phyloP scores from a whole-genome alignment of 768 basidiomycete species.

The Termitomyces titanicus region DNA sequence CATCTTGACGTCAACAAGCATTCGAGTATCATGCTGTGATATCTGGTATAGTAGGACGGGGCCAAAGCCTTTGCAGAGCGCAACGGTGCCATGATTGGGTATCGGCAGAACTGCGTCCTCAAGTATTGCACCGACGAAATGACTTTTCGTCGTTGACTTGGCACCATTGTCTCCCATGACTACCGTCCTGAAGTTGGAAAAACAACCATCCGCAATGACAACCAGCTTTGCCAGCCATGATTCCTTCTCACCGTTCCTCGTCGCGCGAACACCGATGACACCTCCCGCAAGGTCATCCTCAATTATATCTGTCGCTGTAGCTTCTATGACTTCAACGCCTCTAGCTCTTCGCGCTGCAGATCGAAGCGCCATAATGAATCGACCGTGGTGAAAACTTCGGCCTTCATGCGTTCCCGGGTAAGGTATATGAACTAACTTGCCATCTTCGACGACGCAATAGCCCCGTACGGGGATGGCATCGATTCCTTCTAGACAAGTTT shows the following conservation, averaged over 20 bases:
- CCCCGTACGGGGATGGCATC: slow-evolving; percentile 81
- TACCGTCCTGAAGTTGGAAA: slow-evolving; percentile 80
- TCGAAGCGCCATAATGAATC: slow-evolving; percentile 79
- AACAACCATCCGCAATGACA: slow-evolving; percentile 91
- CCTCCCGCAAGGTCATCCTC: slow-evolving; percentile 45
- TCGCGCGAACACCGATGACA: slow-evolving; percentile 67
- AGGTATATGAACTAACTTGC: slow-evolving; percentile 78
- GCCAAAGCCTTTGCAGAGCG: slow-evolving; percentile 73
- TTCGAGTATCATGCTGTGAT: slow-evolving; percentile 81
- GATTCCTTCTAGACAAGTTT: slow-evolving; percentile 76
- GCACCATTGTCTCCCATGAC: slow-evolving; percentile 53
- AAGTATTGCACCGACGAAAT: slow-evolving; percentile 85
- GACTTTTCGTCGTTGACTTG: slow-evolving; percentile 59
- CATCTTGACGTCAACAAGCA: slow-evolving; percentile 86
- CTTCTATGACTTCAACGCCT: slow-evolving; percentile 81
- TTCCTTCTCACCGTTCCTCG: slow-evolving; percentile 46
- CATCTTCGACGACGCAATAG: slow-evolving; percentile 75
- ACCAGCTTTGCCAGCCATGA: slow-evolving; percentile 73
- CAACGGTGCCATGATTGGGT: slow-evolving; percentile 79
- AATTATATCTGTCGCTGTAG: slow-evolving; percentile 74
- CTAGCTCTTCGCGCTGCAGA: slow-evolving; percentile 54
- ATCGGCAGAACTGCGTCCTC: slow-evolving; percentile 74
- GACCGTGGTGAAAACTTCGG: slow-evolving; percentile 90
- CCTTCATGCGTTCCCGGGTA: slow-evolving; percentile 77
- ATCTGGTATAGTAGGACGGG: slow-evolving; percentile 95